These are phyloP conservation scores for Boechera divaricarpa DNA, from an alignment of 345 rosid genomes.

Conservation along the genomic window DNA sequence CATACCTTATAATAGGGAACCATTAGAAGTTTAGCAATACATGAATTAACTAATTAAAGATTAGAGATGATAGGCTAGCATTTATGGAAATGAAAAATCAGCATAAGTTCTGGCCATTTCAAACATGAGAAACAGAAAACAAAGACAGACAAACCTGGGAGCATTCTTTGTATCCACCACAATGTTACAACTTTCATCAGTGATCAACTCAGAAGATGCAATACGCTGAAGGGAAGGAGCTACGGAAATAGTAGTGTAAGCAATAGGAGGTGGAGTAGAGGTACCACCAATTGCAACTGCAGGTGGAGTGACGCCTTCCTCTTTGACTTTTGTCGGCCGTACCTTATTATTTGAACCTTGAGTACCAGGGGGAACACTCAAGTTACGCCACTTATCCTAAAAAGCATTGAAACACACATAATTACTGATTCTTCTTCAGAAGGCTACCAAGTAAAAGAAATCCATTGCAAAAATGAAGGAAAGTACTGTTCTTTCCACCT, in stretches of 20 bases:
- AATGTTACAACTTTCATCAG: constrained; percentile 23
- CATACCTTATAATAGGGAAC: constrained; percentile 52
- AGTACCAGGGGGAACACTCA: constrained; percentile 55
- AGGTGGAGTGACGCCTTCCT: constrained; percentile 31
- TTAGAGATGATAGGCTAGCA: background rate
- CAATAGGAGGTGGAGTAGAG: constrained; percentile 19
- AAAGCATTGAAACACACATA: constrained; percentile 9
- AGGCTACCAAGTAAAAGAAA: constrained; percentile 7
- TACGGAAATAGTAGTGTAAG: constrained; percentile 12
- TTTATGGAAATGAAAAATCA: background rate
- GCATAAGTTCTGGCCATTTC: background rate
- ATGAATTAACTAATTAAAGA: background rate
- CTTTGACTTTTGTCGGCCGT: constrained; percentile 57
- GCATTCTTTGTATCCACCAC: constrained; percentile 40
- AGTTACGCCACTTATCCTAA: constrained; percentile 95
- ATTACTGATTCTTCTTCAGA: constrained; percentile 1
- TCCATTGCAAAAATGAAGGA: background rate
- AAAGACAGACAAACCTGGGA: constrained; percentile 39
- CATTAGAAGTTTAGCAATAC: background rate
- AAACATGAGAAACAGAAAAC: constrained; percentile 18
- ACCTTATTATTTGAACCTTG: constrained; percentile 65
- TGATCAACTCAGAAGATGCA: constrained; percentile 37
- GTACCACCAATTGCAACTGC: background rate
- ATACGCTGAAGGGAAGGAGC: constrained; percentile 16
- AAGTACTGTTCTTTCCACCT: constrained; percentile 15